phyloP scores from a whole-genome alignment of 164 flowering plant genomes.

The Cinnamomum chago region DNA sequence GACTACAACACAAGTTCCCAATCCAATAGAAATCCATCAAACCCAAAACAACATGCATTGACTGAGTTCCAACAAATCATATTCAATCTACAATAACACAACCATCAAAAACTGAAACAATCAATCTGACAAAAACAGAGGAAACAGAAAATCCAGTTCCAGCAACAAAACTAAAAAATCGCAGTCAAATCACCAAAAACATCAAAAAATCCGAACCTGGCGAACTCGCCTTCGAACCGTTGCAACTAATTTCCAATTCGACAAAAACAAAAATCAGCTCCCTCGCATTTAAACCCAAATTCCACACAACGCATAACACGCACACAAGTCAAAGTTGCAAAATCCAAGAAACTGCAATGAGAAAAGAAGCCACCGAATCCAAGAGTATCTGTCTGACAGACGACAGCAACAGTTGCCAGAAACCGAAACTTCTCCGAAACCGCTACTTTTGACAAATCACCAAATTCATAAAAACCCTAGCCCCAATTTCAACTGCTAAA shows the following conservation, averaged over 20 bases:
- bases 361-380: neutral
- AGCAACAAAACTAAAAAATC: neutral
- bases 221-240: neutral
- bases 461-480: neutral
- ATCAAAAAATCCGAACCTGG: too few species aligned
- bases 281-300: neutral
- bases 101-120: neutral
- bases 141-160: neutral
- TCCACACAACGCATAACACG: neutral
- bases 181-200: neutral
- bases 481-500: neutral
- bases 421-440: neutral
- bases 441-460: neutral
- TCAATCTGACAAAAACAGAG: neutral
- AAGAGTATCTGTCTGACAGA: neutral
- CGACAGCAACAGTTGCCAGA: neutral
- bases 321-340: neutral
- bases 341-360: constrained; percentile 3
- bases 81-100: neutral
- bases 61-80: neutral
- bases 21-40: neutral
- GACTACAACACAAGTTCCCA: neutral
- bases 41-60: neutral
- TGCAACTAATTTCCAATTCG: neutral
- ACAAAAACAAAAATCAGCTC: neutral